Percentiles rank a stretch among this genome's conserved stretches.
phyloP scores from a whole-genome alignment of 2,329 filamentous ascomycete genomes.

The Pyrenochaeta sp. region DNA sequence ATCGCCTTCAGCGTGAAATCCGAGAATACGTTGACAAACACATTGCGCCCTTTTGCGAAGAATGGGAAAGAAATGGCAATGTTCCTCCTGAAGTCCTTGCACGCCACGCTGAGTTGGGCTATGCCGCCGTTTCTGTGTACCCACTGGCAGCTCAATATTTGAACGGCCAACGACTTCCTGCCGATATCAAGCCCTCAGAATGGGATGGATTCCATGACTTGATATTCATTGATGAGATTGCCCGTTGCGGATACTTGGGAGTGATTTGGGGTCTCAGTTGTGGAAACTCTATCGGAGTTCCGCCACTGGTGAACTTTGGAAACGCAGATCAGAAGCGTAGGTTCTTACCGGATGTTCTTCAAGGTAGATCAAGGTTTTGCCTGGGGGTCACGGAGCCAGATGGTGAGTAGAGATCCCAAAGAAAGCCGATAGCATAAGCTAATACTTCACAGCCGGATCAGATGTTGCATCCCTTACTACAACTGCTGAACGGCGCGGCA shows the following conservation, averaged over 20 bases:
- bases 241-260: constrained; percentile 22
- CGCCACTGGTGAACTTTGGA: constrained; percentile 40
- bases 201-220: constrained; percentile 39
- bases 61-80: constrained; percentile 6
- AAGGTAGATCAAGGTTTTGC: constrained; percentile 82
- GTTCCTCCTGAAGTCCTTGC: constrained; percentile 5
- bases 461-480: constrained; percentile 80
- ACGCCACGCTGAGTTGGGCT: constrained; percentile 7
- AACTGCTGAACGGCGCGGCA: constrained; percentile 61
- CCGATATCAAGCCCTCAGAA: constrained; percentile 11
- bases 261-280: constrained; percentile 6
- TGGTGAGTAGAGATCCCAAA: constrained; percentile 9
- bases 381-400: constrained; percentile 86
- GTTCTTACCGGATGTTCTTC: constrained; percentile 74
- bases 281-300: constrained; percentile 23
- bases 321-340: constrained; percentile 69
- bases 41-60: constrained; percentile 8
- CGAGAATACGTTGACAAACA: constrained; percentile 9
- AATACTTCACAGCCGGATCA: constrained; percentile 61
- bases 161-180: constrained; percentile 5
- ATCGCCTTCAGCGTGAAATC: not conserved
- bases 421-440: constrained; percentile 64
- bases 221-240: constrained; percentile 31
- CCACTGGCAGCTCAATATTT: constrained; percentile 8
- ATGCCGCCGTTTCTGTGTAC: constrained; percentile 7